phyloP scores from a whole-genome alignment of 805 yeast genomes.

The Lachancea cidri region DNA sequence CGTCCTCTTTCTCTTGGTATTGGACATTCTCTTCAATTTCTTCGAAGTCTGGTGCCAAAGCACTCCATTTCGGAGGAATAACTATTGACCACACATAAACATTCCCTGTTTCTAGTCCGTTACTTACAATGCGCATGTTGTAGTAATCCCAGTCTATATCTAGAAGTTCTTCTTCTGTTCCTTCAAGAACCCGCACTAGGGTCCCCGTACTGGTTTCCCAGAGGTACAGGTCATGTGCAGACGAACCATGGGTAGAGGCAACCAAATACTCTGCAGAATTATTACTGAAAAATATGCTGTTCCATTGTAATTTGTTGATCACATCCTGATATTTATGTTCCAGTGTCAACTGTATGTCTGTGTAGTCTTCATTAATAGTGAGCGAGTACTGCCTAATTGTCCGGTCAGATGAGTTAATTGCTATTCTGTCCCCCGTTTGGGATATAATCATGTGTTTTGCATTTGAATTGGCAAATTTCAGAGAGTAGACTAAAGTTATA shows the following conservation, averaged over 20 bases:
- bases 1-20: conserved; percentile 85
- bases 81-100: conserved; percentile 77
- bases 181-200: conserved; percentile 83
- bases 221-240: conserved; percentile 78
- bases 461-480: conserved; percentile 60
- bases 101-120: conserved; percentile 80
- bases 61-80: conserved; percentile 92
- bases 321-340: conserved; percentile 87
- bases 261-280: conserved; percentile 76
- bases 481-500: conserved; percentile 38
- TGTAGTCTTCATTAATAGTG: conserved; percentile 3
- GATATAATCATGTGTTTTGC: conserved; percentile 64
- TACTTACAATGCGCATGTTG: conserved; percentile 69
- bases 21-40: conserved; percentile 90
- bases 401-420: conserved; percentile 73
- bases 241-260: conserved; percentile 80
- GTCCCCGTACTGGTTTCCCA: conserved; percentile 92
- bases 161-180: conserved; percentile 77
- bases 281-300: conserved; percentile 66
- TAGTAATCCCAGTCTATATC: conserved; percentile 84
- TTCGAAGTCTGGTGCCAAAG: conserved; percentile 92
- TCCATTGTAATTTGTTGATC: conserved; percentile 86
- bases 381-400: conserved; percentile 53
- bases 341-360: conserved; percentile 48
- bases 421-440: conserved; percentile 54